phyloP scores from a whole-genome alignment of 2,329 filamentous ascomycete species.

The Pseudocercospora fuligena region DNA sequence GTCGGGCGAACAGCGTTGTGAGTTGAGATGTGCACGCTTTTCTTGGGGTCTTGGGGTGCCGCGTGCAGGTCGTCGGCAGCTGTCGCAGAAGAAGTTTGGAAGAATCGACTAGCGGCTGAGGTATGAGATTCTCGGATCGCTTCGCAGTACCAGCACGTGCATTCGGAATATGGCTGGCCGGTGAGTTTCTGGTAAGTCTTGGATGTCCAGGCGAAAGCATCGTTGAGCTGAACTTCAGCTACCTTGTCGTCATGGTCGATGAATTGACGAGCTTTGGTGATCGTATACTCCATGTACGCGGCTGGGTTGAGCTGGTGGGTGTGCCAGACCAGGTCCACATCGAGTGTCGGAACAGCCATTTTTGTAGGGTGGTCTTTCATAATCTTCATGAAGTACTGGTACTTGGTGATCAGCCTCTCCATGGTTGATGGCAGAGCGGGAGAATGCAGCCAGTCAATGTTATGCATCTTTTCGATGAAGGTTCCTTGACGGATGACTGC shows the following conservation, averaged over 20 bases:
- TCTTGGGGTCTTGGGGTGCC: conserved; percentile 57
- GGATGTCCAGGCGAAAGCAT: conserved; percentile 73
- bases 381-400: conserved; percentile 66
- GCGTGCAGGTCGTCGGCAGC: conserved; percentile 44
- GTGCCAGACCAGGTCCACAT: conserved; percentile 79
- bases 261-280: conserved; percentile 58
- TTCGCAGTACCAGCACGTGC: conserved; percentile 86
- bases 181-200: conserved; percentile 70
- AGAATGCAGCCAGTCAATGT: conserved; percentile 78
- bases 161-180: conserved; percentile 72
- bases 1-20: conserved; percentile 67
- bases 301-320: conserved; percentile 74
- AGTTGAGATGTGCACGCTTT: conserved; percentile 71
- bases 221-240: conserved; percentile 66
- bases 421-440: conserved; percentile 68
- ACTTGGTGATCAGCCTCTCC: conserved; percentile 67
- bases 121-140: conserved; percentile 64
- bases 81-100: conserved; percentile 49
- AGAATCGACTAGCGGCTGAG: conserved; percentile 50
- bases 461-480: conserved; percentile 75
- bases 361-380: conserved; percentile 55
- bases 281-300: conserved; percentile 66
- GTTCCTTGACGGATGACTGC: conserved; percentile 69
- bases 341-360: conserved; percentile 71
- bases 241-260: conserved; percentile 87